Conservation (phyloP, 768 basidiomycete genomes). For the Xerocomellus amylosporus region DNA sequence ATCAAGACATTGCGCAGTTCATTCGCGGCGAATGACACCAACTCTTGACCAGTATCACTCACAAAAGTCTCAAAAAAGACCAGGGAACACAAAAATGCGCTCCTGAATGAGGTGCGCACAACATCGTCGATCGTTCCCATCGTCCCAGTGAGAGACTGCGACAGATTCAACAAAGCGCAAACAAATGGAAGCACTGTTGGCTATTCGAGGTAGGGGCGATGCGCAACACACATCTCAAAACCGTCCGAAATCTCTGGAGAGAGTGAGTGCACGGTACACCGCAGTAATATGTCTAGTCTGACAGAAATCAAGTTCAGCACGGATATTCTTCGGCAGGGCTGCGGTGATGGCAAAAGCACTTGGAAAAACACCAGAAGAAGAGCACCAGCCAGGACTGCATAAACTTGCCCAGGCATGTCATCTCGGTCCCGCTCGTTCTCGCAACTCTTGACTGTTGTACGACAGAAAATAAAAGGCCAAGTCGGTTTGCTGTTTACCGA, state of each 20-base stretch:
- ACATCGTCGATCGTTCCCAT: slow-evolving; percentile 4
- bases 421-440: slow-evolving; percentile 4
- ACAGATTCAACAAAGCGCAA: slow-evolving; percentile 77
- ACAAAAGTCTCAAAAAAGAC: slow-evolving; percentile 95
- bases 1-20: slow-evolving; percentile 11
- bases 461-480: slow-evolving; percentile 90
- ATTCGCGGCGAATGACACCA: slow-evolving; percentile 3
- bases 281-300: slow-evolving; percentile 2
- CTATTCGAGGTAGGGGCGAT: slow-evolving; percentile 93
- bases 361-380: slow-evolving; percentile 82
- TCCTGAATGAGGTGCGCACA: slow-evolving; percentile 70
- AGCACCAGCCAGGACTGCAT: slow-evolving; percentile 74
- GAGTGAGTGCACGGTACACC: slow-evolving; percentile 50
- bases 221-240: slow-evolving; percentile 93
- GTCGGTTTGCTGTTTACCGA: slow-evolving; percentile 93
- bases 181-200: slow-evolving; percentile 96
- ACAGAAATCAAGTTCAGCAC: slow-evolving; percentile 49
- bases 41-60: slow-evolving; percentile 64
- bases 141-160: slow-evolving; percentile 25
- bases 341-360: slow-evolving; percentile 96
- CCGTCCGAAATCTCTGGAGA: slow-evolving; percentile 91
- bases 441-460: slow-evolving; percentile 3
- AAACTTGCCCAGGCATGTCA: slow-evolving; percentile 74
- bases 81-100: slow-evolving; percentile 80
- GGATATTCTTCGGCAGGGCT: slow-evolving; percentile 84